These are phyloP conservation scores for Noccaea caerulescens DNA, from an alignment of 345 rosid species.

Conservation along the genomic window DNA sequence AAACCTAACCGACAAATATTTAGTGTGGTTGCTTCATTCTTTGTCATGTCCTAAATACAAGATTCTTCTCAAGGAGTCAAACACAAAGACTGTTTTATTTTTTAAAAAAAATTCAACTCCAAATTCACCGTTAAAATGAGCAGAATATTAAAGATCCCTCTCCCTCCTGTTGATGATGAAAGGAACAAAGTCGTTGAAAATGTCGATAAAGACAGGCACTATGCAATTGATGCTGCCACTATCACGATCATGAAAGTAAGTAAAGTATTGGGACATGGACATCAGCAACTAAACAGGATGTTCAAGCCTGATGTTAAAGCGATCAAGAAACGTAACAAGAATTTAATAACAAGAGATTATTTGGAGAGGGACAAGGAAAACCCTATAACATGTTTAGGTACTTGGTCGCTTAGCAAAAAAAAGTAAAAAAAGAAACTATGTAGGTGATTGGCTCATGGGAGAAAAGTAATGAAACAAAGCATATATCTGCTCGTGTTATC, in stretches of 20 bases:
- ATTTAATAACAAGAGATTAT: conserved; percentile 77
- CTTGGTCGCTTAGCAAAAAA: conserved; percentile 51
- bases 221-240: conserved; percentile 88
- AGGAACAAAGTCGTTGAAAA: conserved; percentile 88
- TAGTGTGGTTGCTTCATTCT: conserved; percentile 85
- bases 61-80: conserved; percentile 70
- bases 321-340: conserved; percentile 90
- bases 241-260: conserved; percentile 96
- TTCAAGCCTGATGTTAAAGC: conserved; percentile 96
- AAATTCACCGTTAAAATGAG: conserved; percentile 83
- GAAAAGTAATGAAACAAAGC: background rate
- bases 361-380: conserved; percentile 89
- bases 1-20: conserved; percentile 79
- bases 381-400: conserved; percentile 63
- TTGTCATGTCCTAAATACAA: conserved; percentile 79
- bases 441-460: conserved; percentile 9
- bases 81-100: conserved; percentile 57
- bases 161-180: conserved; percentile 77
- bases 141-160: conserved; percentile 95
- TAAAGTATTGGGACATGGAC: conserved; percentile 78
- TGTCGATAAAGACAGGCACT: conserved; percentile 83
- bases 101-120: conserved; percentile 58
- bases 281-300: conserved; percentile 82
- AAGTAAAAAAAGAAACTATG: background rate
- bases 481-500: too few relatives aligned